These are phyloP conservation scores for Orbilia oligospora DNA, from an alignment of 2,329 filamentous ascomycete species.

Conservation along the genomic window DNA sequence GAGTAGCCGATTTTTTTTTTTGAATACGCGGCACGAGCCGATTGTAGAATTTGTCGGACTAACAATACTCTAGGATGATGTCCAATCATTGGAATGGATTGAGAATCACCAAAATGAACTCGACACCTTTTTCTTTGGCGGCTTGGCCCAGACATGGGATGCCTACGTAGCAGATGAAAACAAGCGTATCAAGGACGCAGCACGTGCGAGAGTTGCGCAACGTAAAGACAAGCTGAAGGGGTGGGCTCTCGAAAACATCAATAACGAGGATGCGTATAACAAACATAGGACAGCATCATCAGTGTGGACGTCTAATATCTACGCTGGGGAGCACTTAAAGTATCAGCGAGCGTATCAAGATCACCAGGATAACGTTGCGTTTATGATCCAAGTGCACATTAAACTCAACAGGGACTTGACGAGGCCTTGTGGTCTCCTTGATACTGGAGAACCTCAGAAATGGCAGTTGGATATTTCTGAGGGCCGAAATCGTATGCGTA, in stretches of 20 bases:
- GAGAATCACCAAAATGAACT: constrained; percentile 84
- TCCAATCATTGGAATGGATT: constrained; percentile 88
- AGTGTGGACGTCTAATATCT: constrained; percentile 96
- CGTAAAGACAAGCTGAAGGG: constrained; percentile 85
- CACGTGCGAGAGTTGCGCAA: constrained; percentile 78
- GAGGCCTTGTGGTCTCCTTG: constrained; percentile 85
- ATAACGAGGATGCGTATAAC: constrained; percentile 79
- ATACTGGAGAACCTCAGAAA: constrained; percentile 75
- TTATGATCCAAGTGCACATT: constrained; percentile 80
- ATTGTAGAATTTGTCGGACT: background rate
- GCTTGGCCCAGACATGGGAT: constrained; percentile 87
- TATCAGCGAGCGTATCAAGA: constrained; percentile 91
- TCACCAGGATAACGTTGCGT: constrained; percentile 88
- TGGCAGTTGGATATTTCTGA: constrained; percentile 98
- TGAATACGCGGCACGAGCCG: background rate
- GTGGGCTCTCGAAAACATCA: constrained; percentile 80
- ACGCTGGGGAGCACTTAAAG: constrained; percentile 90
- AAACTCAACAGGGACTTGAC: constrained; percentile 84
- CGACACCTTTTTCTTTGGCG: constrained; percentile 84
- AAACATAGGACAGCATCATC: constrained; percentile 89
- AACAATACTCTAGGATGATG: constrained; percentile 75
- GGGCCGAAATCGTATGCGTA: constrained; percentile 92
- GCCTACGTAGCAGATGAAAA: constrained; percentile 89
- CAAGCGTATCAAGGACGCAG: constrained; percentile 80
- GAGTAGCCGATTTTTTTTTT: background rate